These are phyloP conservation scores for Linderina pennispora DNA, from an alignment of 192 early-diverging fungal species.

Conservation along the genomic window DNA sequence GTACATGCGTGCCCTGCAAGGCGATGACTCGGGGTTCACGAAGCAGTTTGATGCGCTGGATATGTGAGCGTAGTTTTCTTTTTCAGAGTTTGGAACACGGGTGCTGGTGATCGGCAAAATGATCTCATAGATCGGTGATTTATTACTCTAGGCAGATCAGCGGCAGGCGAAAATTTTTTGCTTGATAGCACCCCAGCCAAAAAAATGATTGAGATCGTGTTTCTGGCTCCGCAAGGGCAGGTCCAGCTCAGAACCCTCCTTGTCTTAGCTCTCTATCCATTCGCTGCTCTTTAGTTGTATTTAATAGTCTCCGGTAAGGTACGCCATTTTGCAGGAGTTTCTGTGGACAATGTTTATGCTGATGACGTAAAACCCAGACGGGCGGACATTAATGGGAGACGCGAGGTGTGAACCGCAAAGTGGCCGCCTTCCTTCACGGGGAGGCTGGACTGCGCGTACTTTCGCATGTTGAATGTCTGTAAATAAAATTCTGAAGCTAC, in stretches of 20 bases:
- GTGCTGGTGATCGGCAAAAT: too few relatives aligned
- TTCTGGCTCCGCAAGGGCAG: too few relatives aligned
- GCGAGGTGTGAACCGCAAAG: constrained; percentile 36
- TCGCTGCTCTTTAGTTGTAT: too few relatives aligned
- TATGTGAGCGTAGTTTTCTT: constrained; percentile 4
- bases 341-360: neutral
- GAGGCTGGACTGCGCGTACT: constrained; percentile 40
- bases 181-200: too few relatives aligned
- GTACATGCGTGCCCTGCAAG: constrained; percentile 33
- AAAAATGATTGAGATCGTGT: too few relatives aligned
- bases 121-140: too few relatives aligned
- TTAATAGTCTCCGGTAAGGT: neutral
- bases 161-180: too few relatives aligned
- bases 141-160: too few relatives aligned
- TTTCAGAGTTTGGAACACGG: too few relatives aligned
- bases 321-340: too few relatives aligned
- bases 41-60: constrained; percentile 30
- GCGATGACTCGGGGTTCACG: constrained; percentile 30
- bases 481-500: constrained; percentile 37
- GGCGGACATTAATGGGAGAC: constrained; percentile 42
- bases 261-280: too few relatives aligned
- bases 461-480: constrained; percentile 47
- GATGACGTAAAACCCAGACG: constrained; percentile 42
- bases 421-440: constrained; percentile 23
- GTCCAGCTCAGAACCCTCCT: too few relatives aligned